Percentiles rank a stretch among this genome's conserved stretches.
phyloP scores from a whole-genome alignment of 1,139 yeast genomes.

The Meyerozyma guilliermondii region DNA sequence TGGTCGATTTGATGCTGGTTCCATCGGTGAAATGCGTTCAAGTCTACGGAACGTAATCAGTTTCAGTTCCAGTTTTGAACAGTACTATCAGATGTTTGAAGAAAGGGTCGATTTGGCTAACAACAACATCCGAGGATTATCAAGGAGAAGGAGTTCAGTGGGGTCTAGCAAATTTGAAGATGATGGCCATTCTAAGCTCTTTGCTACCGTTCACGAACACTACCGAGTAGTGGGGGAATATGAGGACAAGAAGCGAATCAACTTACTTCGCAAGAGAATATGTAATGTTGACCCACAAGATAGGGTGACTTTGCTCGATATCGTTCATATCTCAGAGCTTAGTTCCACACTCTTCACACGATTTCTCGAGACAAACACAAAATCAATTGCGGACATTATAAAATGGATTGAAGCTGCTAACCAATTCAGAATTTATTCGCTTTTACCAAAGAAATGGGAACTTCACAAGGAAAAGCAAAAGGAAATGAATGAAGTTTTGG shows the following conservation, averaged over 20 bases:
- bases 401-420: slow-evolving; percentile 30
- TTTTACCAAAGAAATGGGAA: slow-evolving; percentile 12
- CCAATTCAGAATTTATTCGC: slow-evolving; percentile 19
- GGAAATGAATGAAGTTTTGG: slow-evolving; percentile 15
- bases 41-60: slow-evolving; percentile 20
- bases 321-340: slow-evolving; percentile 22
- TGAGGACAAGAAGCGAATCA: slow-evolving; percentile 20
- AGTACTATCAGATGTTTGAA: slow-evolving; percentile 26
- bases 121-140: slow-evolving; percentile 4
- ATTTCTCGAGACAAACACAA: slow-evolving; percentile 15
- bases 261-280: slow-evolving; percentile 18
- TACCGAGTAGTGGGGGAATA: slow-evolving; percentile 29
- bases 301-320: slow-evolving; percentile 16
- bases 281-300: slow-evolving; percentile 11
- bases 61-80: slow-evolving; percentile 23
- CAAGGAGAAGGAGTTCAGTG: slow-evolving; percentile 13
- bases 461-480: slow-evolving; percentile 14
- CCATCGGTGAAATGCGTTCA: slow-evolving; percentile 23
- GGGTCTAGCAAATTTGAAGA: slow-evolving; percentile 6
- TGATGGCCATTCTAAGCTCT: slow-evolving; percentile 17
- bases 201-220: slow-evolving; percentile 24
- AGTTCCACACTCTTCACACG: slow-evolving; percentile 11
- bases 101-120: slow-evolving; percentile 20
- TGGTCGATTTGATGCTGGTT: slow-evolving; percentile 27
- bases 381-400: slow-evolving; percentile 14